Evolutionary conservation across 2,329 filamentous ascomycete genomes (phyloP).

Genomic region (Claviceps sp.): DNA sequence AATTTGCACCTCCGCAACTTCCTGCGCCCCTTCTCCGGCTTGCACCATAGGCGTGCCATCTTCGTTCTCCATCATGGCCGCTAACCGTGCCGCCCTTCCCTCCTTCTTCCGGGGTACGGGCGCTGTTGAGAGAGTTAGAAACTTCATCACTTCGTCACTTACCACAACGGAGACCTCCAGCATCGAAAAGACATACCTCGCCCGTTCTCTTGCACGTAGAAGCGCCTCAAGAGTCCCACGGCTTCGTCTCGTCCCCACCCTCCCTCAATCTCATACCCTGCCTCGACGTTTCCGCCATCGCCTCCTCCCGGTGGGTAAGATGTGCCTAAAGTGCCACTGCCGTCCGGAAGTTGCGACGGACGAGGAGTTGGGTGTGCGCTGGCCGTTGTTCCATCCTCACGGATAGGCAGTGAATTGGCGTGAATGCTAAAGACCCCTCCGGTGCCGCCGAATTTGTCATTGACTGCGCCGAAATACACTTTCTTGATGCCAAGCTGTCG

Average conservation of each 20-base stretch:
- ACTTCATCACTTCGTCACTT: background rate
- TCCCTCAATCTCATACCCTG: conserved; percentile 68
- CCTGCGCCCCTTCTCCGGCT: background rate
- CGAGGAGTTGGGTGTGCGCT: conserved; percentile 25
- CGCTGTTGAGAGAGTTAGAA: conserved; percentile 19
- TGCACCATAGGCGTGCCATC: conserved; percentile 2
- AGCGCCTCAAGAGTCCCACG: conserved; percentile 79
- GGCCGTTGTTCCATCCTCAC: conserved; percentile 23
- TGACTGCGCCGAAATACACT: conserved; percentile 90
- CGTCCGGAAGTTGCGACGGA: conserved; percentile 23
- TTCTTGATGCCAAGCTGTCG: conserved; percentile 77
- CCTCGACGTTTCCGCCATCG: conserved; percentile 59
- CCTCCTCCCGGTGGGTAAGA: conserved; percentile 27
- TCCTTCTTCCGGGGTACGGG: conserved; percentile 42
- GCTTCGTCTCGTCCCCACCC: conserved; percentile 86
- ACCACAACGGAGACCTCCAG: background rate
- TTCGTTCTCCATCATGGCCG: conserved; percentile 36
- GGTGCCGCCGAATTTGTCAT: conserved; percentile 93
- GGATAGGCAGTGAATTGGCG: conserved; percentile 37
- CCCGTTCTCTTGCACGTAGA: conserved; percentile 96
- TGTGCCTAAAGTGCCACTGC: conserved; percentile 21
- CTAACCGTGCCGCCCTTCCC: conserved; percentile 38
- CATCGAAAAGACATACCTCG: conserved; percentile 45
- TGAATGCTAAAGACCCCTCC: conserved; percentile 88
- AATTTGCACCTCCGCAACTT: background rate